Conservation (phyloP, 2,329 filamentous ascomycete species). For the Anisogramma anomala region DNA sequence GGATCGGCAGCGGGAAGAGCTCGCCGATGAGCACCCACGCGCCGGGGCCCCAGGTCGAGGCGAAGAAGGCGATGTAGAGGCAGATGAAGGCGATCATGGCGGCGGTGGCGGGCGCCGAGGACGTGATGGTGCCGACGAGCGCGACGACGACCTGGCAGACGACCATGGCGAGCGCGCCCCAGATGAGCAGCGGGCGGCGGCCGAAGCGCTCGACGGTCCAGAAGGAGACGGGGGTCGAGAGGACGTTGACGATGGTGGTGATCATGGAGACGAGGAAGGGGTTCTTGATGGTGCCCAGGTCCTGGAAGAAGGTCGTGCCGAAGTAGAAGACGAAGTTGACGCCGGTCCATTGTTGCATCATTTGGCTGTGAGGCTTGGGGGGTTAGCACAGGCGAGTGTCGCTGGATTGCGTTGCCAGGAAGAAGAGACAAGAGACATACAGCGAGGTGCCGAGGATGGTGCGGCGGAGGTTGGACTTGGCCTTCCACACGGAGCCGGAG, state of each 20-base stretch:
- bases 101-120: conserved; percentile 25
- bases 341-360: conserved; percentile 43
- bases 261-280: conserved; percentile 62
- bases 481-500: conserved; percentile 41
- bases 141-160: conserved; percentile 60
- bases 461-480: conserved; percentile 45
- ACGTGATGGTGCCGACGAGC: conserved; percentile 41
- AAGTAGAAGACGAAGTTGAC: conserved; percentile 67
- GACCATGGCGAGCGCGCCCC: conserved; percentile 59
- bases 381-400: background rate
- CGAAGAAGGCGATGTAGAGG: conserved; percentile 73
- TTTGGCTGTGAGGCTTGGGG: conserved; percentile 26
- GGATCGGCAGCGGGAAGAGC: conserved; percentile 64
- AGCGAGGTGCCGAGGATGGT: conserved; percentile 44
- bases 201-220: conserved; percentile 59
- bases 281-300: conserved; percentile 52
- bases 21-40: conserved; percentile 51
- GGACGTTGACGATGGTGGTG: conserved; percentile 66
- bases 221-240: conserved; percentile 62
- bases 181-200: conserved; percentile 57
- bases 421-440: background rate
- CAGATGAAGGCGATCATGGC: conserved; percentile 65
- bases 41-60: conserved; percentile 53
- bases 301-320: conserved; percentile 59
- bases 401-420: background rate